Conservation (phyloP, 2,329 filamentous ascomycete genomes). For the Neospermospora avenae region DNA sequence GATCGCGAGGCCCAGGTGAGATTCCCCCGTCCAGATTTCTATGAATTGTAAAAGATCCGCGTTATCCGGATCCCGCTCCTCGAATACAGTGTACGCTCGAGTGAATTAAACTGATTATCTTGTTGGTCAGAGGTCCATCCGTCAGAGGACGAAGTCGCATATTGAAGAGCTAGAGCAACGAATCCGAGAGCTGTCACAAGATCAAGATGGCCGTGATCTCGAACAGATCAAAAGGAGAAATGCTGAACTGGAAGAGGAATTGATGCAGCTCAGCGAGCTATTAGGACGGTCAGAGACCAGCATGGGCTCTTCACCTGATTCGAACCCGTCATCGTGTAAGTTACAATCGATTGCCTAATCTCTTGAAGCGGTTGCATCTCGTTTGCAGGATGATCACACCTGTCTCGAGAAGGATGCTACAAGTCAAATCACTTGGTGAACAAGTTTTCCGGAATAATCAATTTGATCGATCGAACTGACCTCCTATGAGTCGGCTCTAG, state of each 20-base stretch:
- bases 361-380: no score
- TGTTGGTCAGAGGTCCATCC: slow-evolving; percentile 64
- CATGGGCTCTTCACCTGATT: slow-evolving; percentile 12
- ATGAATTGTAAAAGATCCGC: background rate
- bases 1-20: slow-evolving; percentile 76
- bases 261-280: slow-evolving; percentile 34
- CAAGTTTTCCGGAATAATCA: background rate
- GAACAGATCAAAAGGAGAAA: slow-evolving; percentile 52
- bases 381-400: no score
- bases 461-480: slow-evolving; percentile 5
- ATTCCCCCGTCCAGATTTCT: slow-evolving; percentile 53
- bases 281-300: slow-evolving; percentile 18
- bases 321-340: slow-evolving; percentile 8
- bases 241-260: slow-evolving; percentile 51
- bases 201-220: slow-evolving; percentile 46
- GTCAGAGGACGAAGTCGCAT: slow-evolving; percentile 79
- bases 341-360: background rate
- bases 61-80: background rate
- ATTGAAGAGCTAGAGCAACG: slow-evolving; percentile 75
- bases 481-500: slow-evolving; percentile 4
- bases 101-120: background rate
- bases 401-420: no score
- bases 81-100: background rate
- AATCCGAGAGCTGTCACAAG: slow-evolving; percentile 65
- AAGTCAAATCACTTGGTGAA: background rate